Conservation (phyloP, 805 yeast species). For the Yamadazyma scolyti region DNA sequence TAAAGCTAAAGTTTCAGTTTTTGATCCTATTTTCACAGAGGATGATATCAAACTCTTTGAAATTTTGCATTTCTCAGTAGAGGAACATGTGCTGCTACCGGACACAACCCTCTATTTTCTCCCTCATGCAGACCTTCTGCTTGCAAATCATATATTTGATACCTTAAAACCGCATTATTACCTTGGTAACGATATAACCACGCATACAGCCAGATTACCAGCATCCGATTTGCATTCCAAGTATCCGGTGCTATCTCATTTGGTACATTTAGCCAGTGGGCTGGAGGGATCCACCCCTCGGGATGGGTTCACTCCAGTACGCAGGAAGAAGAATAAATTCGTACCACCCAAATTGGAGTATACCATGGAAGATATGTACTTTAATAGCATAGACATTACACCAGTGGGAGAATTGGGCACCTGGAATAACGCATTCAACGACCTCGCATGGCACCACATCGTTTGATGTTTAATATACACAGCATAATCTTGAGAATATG, state of each 20-base stretch:
- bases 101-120: constrained; percentile 48
- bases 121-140: constrained; percentile 70
- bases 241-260: constrained; percentile 42
- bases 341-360: constrained; percentile 31
- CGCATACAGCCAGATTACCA: constrained; percentile 53
- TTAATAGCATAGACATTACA: constrained; percentile 16
- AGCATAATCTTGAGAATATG: too few relatives aligned
- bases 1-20: constrained; percentile 38
- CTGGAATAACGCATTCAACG: constrained; percentile 54
- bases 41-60: constrained; percentile 37
- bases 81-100: constrained; percentile 12
- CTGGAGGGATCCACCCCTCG: constrained; percentile 5
- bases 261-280: constrained; percentile 21
- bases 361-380: constrained; percentile 26
- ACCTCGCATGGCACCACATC: constrained; percentile 50
- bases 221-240: constrained; percentile 36
- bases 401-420: constrained; percentile 22
- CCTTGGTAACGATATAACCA: constrained; percentile 49
- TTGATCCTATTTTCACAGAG: constrained; percentile 60
- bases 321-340: constrained; percentile 14
- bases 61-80: constrained; percentile 7
- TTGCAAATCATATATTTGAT: constrained; percentile 42
- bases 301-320: constrained; percentile 18
- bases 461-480: too few relatives aligned
- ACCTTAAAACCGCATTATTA: constrained; percentile 32